phyloP scores from a whole-genome alignment of 2,329 filamentous ascomycete species.

The Stachybotrys chartarum region DNA sequence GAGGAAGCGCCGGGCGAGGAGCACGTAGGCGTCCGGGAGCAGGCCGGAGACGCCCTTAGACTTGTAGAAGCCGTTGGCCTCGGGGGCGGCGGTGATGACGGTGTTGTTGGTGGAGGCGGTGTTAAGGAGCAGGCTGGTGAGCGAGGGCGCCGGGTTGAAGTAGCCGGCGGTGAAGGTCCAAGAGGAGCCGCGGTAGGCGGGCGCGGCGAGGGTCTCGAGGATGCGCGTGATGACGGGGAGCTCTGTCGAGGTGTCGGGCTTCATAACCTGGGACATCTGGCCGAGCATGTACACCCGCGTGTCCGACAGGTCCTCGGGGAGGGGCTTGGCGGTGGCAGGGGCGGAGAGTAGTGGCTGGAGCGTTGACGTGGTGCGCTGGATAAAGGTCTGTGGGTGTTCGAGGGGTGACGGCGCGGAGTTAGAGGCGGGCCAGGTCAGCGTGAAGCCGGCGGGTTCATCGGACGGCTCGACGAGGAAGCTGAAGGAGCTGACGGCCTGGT shows the following conservation, averaged over 20 bases:
- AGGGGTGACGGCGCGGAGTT: slow-evolving; percentile 75
- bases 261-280: slow-evolving; percentile 80
- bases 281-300: slow-evolving; percentile 81
- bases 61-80: slow-evolving; percentile 92
- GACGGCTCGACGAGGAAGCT: slow-evolving; percentile 73
- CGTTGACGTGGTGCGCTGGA: slow-evolving; percentile 57
- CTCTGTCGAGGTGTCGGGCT: slow-evolving; percentile 78
- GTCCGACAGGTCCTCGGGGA: slow-evolving; percentile 31
- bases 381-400: slow-evolving; percentile 60
- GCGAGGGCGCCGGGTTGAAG: slow-evolving; percentile 87
- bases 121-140: slow-evolving; percentile 71
- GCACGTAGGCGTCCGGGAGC: slow-evolving; percentile 84
- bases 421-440: slow-evolving; percentile 63
- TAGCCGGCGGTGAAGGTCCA: slow-evolving; percentile 99
- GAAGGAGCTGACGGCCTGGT: slow-evolving; percentile 68
- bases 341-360: slow-evolving; percentile 58
- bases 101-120: slow-evolving; percentile 66
- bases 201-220: slow-evolving; percentile 57
- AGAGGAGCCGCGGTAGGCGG: slow-evolving; percentile 59
- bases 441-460: slow-evolving; percentile 47
- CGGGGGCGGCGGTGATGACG: slow-evolving; percentile 85
- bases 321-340: slow-evolving; percentile 1
- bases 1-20: slow-evolving; percentile 78
- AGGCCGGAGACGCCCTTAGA: slow-evolving; percentile 84
- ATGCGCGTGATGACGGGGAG: slow-evolving; percentile 73